Evolutionary conservation across 305 asterid species (phyloP).

Genomic region (Fraxinus velutina): DNA sequence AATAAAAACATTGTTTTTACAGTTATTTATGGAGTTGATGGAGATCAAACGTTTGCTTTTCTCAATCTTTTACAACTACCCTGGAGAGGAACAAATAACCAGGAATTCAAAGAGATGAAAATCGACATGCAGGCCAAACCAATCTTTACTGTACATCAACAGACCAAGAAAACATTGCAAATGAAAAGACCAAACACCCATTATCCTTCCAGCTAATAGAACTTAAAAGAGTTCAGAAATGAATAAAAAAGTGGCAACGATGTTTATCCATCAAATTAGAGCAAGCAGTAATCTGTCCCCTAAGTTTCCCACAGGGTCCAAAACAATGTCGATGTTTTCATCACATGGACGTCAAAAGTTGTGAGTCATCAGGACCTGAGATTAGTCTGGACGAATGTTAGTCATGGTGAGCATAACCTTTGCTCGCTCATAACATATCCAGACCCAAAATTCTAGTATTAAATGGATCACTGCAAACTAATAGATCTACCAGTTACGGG

Average conservation of each 20-base stretch:
- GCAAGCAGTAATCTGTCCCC: background rate
- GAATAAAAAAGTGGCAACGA: slow-evolving; percentile 4
- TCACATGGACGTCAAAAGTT: slow-evolving; percentile 1
- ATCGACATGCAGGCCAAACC: slow-evolving; percentile 14
- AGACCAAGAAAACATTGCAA: slow-evolving; percentile 15
- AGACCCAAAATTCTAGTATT: slow-evolving; percentile 16
- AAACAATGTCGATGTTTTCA: background rate
- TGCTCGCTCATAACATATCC: slow-evolving; percentile 54
- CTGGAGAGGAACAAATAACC: background rate
- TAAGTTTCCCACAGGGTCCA: background rate
- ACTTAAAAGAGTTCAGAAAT: background rate
- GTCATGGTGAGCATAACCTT: slow-evolving; percentile 45
- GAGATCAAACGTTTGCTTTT: background rate
- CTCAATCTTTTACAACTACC: background rate
- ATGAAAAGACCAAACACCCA: background rate
- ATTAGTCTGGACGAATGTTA: slow-evolving; percentile 35
- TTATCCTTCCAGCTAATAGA: background rate
- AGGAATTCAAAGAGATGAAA: background rate
- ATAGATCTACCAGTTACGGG: slow-evolving; percentile 39
- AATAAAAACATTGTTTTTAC: background rate
- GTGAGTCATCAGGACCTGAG: slow-evolving; percentile 18
- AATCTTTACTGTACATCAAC: slow-evolving; percentile 24
- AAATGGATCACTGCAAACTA: slow-evolving; percentile 25
- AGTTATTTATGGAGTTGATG: background rate
- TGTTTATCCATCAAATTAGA: slow-evolving; percentile 2